Conservation (phyloP, 2,329 filamentous ascomycete genomes). For the Paraphoma chrysanthemicola region DNA sequence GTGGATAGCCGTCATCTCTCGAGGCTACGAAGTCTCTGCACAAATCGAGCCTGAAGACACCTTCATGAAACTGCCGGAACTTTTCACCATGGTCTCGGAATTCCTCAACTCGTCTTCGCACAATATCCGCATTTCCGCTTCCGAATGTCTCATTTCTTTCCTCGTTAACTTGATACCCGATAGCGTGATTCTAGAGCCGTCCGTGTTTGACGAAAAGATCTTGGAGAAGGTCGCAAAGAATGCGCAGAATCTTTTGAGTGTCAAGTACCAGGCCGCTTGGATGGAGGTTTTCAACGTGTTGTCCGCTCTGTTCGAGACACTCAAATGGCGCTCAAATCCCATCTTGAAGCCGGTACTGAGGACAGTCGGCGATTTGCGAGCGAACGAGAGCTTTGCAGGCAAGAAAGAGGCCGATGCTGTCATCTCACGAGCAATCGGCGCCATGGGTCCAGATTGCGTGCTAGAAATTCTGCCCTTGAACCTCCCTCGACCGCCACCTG, state of each 20-base stretch:
- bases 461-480: constrained; percentile 86
- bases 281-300: constrained; percentile 92
- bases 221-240: constrained; percentile 80
- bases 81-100: constrained; percentile 79
- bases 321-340: constrained; percentile 84
- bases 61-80: constrained; percentile 84
- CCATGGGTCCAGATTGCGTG: constrained; percentile 88
- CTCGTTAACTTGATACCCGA: constrained; percentile 87
- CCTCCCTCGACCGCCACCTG: constrained; percentile 75
- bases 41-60: constrained; percentile 90
- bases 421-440: constrained; percentile 83
- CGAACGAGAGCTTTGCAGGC: constrained; percentile 85
- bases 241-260: constrained; percentile 76
- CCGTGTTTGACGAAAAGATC: constrained; percentile 89
- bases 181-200: constrained; percentile 83
- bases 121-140: constrained; percentile 93
- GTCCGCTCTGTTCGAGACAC: constrained; percentile 82
- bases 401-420: constrained; percentile 96
- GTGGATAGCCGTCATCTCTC: constrained; percentile 94
- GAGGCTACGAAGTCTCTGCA: constrained; percentile 92
- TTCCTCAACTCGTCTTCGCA: constrained; percentile 88
- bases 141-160: constrained; percentile 93
- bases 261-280: constrained; percentile 95
- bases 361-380: constrained; percentile 83
- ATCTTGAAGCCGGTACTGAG: constrained; percentile 78